Base-by-base conservation (phyloP, 345 rosid genomes). In the Aquilaria malaccensis region DNA sequence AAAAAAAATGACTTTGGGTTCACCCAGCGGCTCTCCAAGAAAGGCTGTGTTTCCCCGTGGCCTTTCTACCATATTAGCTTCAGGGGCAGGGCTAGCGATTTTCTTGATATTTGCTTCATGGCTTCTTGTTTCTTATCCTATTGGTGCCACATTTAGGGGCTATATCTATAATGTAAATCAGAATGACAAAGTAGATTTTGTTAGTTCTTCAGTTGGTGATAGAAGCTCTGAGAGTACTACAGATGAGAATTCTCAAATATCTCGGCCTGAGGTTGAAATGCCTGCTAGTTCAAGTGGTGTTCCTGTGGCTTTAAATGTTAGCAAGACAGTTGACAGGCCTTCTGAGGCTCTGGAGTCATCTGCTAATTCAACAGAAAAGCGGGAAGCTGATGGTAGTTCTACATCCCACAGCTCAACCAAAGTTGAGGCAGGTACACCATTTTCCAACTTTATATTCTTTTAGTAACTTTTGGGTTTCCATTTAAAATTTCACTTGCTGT, bases 81-180 rank as follows among this genome's bases (percentile, higher is more conserved):
- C 83, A 11, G 72, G 82, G 37, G 97, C 80, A 62, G 89, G 92
- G 41, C 74, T 89, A 59, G 86, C 89, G 30, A 45, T 79, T 63
- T 80, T 89, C 74, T 67, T 89, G 75, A 37, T 87, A 60, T 61
- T 86, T 52, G 96, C 83, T 64, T 88, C 95, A 15, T 70, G 73
- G 79, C 73, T 91, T 72, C 70, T 83, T 30, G 75, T 85, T 61
- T 81, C 87, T 1, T 66, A 71, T 63, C 97, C 95, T 0, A 68
- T 81, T 22, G 69, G 85, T 72, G 77, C 89, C 10, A 76, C 85
- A 3, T 70, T 86, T 32, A 76, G 70, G 50, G 80, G 79, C 7
- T 78, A 84, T 48, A 84, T 89, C 67, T 85, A 81, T n/a, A 80
- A 86, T 33, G 59, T 78, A 59, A 86, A 83, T 63, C 68, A 68